Evolutionary conservation across 2,329 filamentous ascomycete species (phyloP).

Genomic region (Colletotrichum sp.): DNA sequence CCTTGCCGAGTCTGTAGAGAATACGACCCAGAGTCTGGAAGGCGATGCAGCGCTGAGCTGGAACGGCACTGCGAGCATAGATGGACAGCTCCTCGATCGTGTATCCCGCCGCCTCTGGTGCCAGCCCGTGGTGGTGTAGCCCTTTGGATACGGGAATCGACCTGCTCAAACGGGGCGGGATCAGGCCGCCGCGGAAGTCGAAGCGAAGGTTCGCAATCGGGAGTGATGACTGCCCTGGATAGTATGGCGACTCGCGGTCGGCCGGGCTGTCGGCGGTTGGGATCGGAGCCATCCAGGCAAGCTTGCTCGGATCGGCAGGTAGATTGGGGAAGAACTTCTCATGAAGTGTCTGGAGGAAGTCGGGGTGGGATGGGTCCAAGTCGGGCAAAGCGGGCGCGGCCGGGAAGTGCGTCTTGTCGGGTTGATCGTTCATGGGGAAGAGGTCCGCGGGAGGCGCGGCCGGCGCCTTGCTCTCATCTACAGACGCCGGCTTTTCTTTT

Average conservation of each 20-base stretch:
- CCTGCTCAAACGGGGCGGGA: conserved; percentile 78
- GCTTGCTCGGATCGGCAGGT: conserved; percentile 80
- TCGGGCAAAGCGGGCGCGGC: conserved; percentile 62
- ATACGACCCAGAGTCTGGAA: conserved; percentile 90
- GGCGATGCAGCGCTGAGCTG: conserved; percentile 87
- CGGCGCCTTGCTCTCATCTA: conserved; percentile 47
- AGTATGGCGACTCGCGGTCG: conserved; percentile 78
- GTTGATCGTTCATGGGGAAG: conserved; percentile 44
- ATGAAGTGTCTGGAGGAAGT: conserved; percentile 86
- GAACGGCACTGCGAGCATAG: conserved; percentile 79
- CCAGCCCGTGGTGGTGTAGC: conserved; percentile 91
- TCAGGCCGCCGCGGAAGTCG: conserved; percentile 80
- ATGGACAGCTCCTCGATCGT: conserved; percentile 86
- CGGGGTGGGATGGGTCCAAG: conserved; percentile 81
- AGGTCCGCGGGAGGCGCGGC: conserved; percentile 45
- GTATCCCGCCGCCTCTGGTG: conserved; percentile 93
- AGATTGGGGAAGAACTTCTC: conserved; percentile 92
- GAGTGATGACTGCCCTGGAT: conserved; percentile 76
- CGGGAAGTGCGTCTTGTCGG: conserved; percentile 65
- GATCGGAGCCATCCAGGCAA: conserved; percentile 87
- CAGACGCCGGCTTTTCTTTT: conserved; percentile 18
- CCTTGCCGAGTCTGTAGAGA: conserved; percentile 80
- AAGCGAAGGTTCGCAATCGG: conserved; percentile 82
- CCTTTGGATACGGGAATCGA: conserved; percentile 78
- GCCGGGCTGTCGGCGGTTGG: conserved; percentile 68